Base-by-base conservation (phyloP, 345 rosid species). In the Draba incana region DNA sequence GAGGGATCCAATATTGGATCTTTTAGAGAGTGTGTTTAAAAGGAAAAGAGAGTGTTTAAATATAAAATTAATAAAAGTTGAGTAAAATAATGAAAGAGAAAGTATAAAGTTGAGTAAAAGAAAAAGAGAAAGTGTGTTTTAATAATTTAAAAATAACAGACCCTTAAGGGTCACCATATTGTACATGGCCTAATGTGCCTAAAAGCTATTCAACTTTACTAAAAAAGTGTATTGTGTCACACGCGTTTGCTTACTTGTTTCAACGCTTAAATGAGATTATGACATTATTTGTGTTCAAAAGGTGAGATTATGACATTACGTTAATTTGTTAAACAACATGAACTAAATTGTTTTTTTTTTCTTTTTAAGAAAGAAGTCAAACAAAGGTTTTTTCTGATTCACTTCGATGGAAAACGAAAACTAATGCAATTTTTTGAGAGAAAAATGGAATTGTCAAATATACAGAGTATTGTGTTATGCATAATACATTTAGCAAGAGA, bases 181-280 rank as follows among this genome's bases (percentile, higher is more conserved):
- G n/a, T n/a, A n/a, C n/a, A n/a, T n/a, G n/a, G n/a, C n/a, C n/a
- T n/a, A n/a, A 5, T 7, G 50, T 57, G 64, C 63, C 28, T 4
- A 57, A 47, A 57, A 57, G 20, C 5, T 41, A 37, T 37, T 54
- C 41, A 35, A 45, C 47, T 14, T 27, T 5, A 46, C 51, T 24
- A 28, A 23, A 23, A 64, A 25, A 25, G 13, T 15, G 39, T 58
- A 42, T 42, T 60, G 59, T 58, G 25, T 39, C 35, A 41, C 12
- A 58, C 35, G 37, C 72, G 71, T 33, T 56, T 67, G 46, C 15
- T 46, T 42, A 2, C 43, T 64, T 27, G 28, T 65, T 15, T 15
- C 14, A 46, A 56, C 43, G 65, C 58, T 39, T 27, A 49, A 58
- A 50, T 59, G 52, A 69, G 66, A 49, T 59, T 59, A 20, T 69